Evolutionary conservation across 2,329 filamentous ascomycete genomes (phyloP), one percentile per base, ranked within the genome.

Genomic region (Cordyceps cicadae): DNA sequence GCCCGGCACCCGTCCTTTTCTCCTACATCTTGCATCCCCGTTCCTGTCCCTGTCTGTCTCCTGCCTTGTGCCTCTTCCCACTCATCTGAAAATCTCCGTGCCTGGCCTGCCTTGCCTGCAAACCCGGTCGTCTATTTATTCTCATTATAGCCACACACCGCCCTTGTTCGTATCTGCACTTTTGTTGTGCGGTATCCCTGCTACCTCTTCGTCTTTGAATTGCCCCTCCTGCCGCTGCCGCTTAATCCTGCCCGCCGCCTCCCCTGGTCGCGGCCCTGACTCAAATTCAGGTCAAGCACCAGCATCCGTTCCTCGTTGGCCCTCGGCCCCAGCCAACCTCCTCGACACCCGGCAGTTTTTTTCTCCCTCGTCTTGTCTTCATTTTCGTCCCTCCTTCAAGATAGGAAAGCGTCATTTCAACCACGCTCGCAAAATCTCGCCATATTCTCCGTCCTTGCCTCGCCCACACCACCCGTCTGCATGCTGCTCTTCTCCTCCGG

Each of bases 331-430:
- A 46, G 57, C 32, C 59, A 61, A 55, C 48, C 54, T 48, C 50
- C 39, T 29, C 32, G 34, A 61, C 55, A 58, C 54, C 48, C 19
- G 43, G 37, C 59, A 45, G 46, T 19, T 26, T 32, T 51, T 45
- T 52, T 19, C 45, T 51, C 12, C 9, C 19, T 60, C 50, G 1
- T 52, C 37, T 19, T 26, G 45, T 19, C 52, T 32, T 24, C 48
- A 48, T 46, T 63, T 46, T 50, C 66, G 62, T 54, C 59, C 17
- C 21, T 32, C 45, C 21, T 12, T 62, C 63, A 65, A 65, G 9
- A 52, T 64, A 61, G 62, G 63, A 66, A 65, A 67, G 68, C 70
- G 68, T 67, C 67, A 64, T 62, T 63, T 45, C 45, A 41, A 54
- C 57, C 60, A 61, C 62, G 59, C 51, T 54, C 34, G 39, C 14